Evolutionary conservation across 441 rosid genomes (phyloP).

Genomic region (Omphalea diandra): DNA sequence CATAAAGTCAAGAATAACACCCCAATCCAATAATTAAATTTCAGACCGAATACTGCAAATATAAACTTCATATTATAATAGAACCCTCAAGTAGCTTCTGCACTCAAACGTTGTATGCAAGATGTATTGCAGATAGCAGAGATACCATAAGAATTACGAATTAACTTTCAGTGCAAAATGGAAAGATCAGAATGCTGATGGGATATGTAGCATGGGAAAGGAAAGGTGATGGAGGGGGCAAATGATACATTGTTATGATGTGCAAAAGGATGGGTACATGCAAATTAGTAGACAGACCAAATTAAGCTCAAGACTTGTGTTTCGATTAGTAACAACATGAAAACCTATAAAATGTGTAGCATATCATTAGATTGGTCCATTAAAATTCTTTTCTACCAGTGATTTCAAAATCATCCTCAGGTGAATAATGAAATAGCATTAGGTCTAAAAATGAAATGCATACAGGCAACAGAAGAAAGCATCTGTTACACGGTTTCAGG

Average conservation of each 20-base stretch:
- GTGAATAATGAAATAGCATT: not conserved
- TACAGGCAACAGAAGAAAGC: not conserved
- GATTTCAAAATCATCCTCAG: not conserved
- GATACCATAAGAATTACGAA: not conserved
- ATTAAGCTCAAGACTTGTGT: not conserved
- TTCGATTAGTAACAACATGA: no score
- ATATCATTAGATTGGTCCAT: not conserved
- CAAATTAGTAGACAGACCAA: not conserved
- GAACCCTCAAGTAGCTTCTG: not conserved
- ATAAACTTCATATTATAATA: not conserved
- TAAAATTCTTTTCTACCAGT: not conserved
- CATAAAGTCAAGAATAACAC: slow-evolving; percentile 4
- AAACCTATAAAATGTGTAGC: not conserved
- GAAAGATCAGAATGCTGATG: not conserved
- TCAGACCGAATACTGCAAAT: not conserved
- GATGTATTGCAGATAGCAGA: not conserved
- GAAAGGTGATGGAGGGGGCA: not conserved
- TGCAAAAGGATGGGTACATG: not conserved
- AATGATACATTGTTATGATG: not conserved
- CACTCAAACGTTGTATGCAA: not conserved
- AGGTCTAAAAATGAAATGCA: not conserved
- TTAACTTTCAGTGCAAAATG: not conserved
- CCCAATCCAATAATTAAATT: not conserved
- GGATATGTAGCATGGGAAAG: not conserved
- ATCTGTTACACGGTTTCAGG: not conserved